phyloP scores from a whole-genome alignment of 1,284 basidiomycete genomes.

The Malassezia dermatis region DNA sequence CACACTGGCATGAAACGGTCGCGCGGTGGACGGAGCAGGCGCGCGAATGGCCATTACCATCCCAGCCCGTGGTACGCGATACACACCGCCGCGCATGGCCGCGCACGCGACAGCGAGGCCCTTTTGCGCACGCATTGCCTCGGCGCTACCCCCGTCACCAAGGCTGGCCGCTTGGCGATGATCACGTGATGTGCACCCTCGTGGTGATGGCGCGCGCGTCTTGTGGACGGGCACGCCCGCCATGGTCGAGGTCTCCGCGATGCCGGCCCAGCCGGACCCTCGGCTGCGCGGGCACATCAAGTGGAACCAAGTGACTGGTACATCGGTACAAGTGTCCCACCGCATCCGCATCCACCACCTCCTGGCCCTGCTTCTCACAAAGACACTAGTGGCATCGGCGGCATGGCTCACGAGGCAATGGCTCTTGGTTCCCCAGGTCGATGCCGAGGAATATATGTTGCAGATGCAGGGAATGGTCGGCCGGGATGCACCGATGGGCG shows the following conservation, averaged over 20 bases:
- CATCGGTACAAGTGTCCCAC: not conserved
- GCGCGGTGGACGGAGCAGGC: not conserved
- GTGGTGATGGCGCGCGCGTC: not conserved
- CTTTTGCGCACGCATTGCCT: not conserved
- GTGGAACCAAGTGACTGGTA: slow-evolving; percentile 7
- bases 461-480: slow-evolving; percentile 9
- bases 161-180: not conserved
- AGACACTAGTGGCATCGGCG: slow-evolving; percentile 40
- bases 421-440: slow-evolving; percentile 32
- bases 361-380: slow-evolving; percentile 40
- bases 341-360: slow-evolving; percentile 41
- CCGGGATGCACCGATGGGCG: not conserved
- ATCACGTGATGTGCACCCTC: slow-evolving; percentile 3
- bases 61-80: not conserved
- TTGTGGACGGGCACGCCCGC: not conserved
- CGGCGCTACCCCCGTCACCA: not conserved
- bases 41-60: not conserved
- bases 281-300: slow-evolving; percentile 19
- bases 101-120: not conserved
- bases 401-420: slow-evolving; percentile 41
- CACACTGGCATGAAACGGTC: not conserved
- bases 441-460: slow-evolving; percentile 10
- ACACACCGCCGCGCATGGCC: not conserved
- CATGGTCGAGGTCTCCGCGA: not conserved
- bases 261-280: slow-evolving; percentile 13